Percentiles rank a stretch among this genome's conserved stretches.
These are phyloP conservation scores for Cystoderma amianthinum DNA, from an alignment of 768 basidiomycete species.

Conservation along the genomic window DNA sequence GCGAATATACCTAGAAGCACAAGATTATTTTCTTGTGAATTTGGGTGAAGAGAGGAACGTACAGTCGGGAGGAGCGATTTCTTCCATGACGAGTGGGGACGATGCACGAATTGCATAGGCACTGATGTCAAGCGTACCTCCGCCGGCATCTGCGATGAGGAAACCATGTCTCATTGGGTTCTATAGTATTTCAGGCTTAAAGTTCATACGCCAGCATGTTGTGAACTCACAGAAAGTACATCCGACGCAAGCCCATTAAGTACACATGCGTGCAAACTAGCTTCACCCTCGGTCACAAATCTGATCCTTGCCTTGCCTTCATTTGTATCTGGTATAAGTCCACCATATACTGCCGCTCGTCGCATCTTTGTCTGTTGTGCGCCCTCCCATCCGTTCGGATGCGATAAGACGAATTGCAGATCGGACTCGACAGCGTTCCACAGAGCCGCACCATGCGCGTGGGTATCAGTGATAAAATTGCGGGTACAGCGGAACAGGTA, in stretches of 20 bases:
- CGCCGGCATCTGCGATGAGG: slow-evolving; percentile 75
- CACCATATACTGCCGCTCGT: slow-evolving; percentile 62
- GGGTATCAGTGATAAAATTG: slow-evolving; percentile 74
- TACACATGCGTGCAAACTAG: slow-evolving; percentile 77
- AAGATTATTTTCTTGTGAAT: slow-evolving; percentile 1
- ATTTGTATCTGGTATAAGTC: slow-evolving; percentile 69
- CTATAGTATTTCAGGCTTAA: slow-evolving; percentile 21
- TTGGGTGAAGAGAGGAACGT: slow-evolving; percentile 13
- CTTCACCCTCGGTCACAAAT: slow-evolving; percentile 82
- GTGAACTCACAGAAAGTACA: slow-evolving; percentile 55
- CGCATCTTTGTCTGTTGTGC: slow-evolving; percentile 77
- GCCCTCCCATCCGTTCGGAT: slow-evolving; percentile 82
- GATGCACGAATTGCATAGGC: slow-evolving; percentile 71
- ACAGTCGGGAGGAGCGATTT: slow-evolving; percentile 82
- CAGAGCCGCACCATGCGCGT: slow-evolving; percentile 63
- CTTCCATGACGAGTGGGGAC: slow-evolving; percentile 69
- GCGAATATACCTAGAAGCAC: slow-evolving; percentile 61
- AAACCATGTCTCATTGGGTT: slow-evolving; percentile 73
- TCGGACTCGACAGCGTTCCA: slow-evolving; percentile 68
- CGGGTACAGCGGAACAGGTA: slow-evolving; percentile 72
- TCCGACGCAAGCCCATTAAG: slow-evolving; percentile 72
- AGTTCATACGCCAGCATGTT: slow-evolving; percentile 1
- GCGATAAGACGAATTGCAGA: slow-evolving; percentile 70
- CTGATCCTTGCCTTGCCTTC: slow-evolving; percentile 67
- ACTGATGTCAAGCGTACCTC: slow-evolving; percentile 77